Evolutionary conservation across 2,329 filamentous ascomycete species (phyloP).

Genomic region (Scopulariopsis brevicaulis): DNA sequence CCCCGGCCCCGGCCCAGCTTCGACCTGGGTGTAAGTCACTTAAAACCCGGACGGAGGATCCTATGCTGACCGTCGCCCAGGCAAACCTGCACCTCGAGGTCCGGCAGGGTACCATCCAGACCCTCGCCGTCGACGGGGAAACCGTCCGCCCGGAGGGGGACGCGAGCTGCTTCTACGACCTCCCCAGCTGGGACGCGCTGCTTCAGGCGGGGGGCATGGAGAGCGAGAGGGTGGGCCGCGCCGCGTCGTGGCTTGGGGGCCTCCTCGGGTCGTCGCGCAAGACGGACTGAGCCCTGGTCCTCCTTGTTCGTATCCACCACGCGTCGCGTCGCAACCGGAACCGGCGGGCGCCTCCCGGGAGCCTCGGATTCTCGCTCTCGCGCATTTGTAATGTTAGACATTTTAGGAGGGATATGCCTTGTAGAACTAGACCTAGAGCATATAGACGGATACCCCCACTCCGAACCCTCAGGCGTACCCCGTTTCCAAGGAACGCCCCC

Average conservation of each 20-base stretch:
- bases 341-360: no score
- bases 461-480: no score
- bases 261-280: conserved; percentile 8
- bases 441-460: neutral
- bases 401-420: neutral
- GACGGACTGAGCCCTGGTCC: neutral
- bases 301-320: neutral
- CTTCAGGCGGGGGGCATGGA: conserved; percentile 2
- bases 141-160: neutral
- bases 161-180: conserved; percentile 6
- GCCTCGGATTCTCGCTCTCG: neutral
- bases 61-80: neutral
- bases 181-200: conserved; percentile 4
- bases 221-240: neutral
- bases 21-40: conserved; percentile 30
- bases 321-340: no score
- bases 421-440: neutral
- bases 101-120: conserved; percentile 23
- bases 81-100: conserved; percentile 21
- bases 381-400: neutral
- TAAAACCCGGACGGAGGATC: neutral
- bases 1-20: conserved; percentile 39
- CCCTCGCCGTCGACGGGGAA: conserved; percentile 15
- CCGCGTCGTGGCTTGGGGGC: conserved; percentile 4
- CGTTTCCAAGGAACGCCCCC: neutral